Conservation (phyloP, 1,284 basidiomycete species). For the Irpex sp. region DNA sequence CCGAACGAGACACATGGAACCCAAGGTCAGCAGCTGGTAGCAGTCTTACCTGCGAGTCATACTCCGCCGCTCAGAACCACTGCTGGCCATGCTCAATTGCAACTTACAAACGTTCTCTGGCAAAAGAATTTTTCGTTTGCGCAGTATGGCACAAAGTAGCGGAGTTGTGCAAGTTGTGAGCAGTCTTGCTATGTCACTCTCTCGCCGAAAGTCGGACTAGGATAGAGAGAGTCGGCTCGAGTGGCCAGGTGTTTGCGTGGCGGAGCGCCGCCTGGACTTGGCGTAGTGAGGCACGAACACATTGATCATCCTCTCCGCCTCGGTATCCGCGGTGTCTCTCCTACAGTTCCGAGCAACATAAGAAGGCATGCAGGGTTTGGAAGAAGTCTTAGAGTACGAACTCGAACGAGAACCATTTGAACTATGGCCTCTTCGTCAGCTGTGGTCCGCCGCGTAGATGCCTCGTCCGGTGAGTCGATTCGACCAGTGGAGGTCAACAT, state of each 20-base stretch:
- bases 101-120: not conserved
- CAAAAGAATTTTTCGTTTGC: not conserved
- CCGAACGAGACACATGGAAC: not conserved
- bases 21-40: not conserved
- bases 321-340: slow-evolving; percentile 13
- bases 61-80: not conserved
- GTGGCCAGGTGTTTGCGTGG: not conserved
- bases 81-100: not conserved
- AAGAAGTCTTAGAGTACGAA: not conserved
- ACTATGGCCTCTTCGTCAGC: not conserved
- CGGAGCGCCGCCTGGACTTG: not conserved
- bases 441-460: slow-evolving; percentile 1
- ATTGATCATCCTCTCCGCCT: slow-evolving; percentile 2
- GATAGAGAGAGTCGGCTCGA: not conserved
- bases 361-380: not conserved
- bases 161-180: not conserved
- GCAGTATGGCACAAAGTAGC: not conserved
- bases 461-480: not conserved
- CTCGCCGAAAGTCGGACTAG: not conserved
- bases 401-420: not conserved
- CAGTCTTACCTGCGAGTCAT: not conserved
- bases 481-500: not conserved
- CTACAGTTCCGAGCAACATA: not conserved
- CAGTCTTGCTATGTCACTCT: not conserved
- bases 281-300: not conserved